Percentiles rank a stretch among this genome's conserved stretches.
phyloP scores from a whole-genome alignment of 148 eudicot species.

The Vaccinium vitisidaea region DNA sequence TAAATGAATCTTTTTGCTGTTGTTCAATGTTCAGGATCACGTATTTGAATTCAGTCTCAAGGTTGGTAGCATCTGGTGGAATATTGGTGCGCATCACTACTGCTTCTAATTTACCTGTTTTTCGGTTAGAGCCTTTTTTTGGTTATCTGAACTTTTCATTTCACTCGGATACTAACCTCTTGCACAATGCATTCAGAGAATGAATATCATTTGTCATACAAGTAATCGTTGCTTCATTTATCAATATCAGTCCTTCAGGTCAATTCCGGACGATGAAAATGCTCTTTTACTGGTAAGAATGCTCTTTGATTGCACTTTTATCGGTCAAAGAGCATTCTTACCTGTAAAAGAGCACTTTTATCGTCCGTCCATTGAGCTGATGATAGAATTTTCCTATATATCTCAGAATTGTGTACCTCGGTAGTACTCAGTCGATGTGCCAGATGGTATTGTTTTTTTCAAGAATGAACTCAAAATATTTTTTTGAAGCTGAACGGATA shows the following conservation, averaged over 20 bases:
- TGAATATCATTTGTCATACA: not conserved
- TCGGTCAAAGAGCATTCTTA: too few species aligned
- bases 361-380: too few species aligned
- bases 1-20: not conserved
- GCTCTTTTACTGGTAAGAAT: too few species aligned
- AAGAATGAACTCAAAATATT: not conserved
- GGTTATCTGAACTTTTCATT: not conserved
- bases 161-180: not conserved
- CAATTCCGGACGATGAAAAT: too few species aligned
- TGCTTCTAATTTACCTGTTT: not conserved
- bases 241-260: not conserved
- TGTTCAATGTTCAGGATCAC: conserved; percentile 53
- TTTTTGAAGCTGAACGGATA: not conserved
- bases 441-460: not conserved
- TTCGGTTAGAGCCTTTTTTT: not conserved
- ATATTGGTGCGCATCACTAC: conserved; percentile 54
- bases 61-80: conserved; percentile 88
- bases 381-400: too few species aligned
- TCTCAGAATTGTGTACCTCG: not conserved
- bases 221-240: not conserved
- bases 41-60: conserved; percentile 93
- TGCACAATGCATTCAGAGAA: not conserved
- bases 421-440: not conserved
- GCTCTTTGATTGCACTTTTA: too few species aligned
- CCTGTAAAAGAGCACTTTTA: too few species aligned